phyloP scores from a whole-genome alignment of 2,329 filamentous ascomycete genomes.

The Ascomycota sp. region DNA sequence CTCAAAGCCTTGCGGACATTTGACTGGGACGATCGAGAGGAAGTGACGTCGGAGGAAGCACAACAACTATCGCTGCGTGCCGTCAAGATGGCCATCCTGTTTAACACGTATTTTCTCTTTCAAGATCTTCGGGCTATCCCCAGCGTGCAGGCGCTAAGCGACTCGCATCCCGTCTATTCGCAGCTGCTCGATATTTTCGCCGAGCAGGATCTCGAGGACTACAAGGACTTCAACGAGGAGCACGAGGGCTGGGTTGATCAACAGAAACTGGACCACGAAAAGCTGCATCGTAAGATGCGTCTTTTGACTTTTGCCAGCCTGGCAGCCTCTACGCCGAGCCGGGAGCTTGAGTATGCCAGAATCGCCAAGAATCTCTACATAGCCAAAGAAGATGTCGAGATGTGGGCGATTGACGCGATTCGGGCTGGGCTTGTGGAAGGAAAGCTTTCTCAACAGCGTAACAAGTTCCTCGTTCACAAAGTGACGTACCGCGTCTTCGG shows the following conservation, averaged over 20 bases:
- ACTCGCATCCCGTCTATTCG: conserved; percentile 67
- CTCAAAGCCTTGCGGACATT: conserved; percentile 42
- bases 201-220: conserved; percentile 84
- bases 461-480: conserved; percentile 87
- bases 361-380: conserved; percentile 78
- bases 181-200: conserved; percentile 92
- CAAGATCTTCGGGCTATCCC: conserved; percentile 65
- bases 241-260: conserved; percentile 70
- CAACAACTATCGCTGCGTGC: conserved; percentile 38
- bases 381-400: conserved; percentile 67
- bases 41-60: conserved; percentile 36
- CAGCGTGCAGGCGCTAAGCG: conserved; percentile 67
- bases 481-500: conserved; percentile 93
- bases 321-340: conserved; percentile 61
- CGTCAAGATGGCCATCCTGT: conserved; percentile 30
- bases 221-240: conserved; percentile 86
- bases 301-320: conserved; percentile 82
- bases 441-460: conserved; percentile 80
- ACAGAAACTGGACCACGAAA: conserved; percentile 49
- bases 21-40: conserved; percentile 31
- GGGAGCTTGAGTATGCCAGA: conserved; percentile 70
- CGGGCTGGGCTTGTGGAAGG: conserved; percentile 89
- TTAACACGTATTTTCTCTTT: conserved; percentile 44
- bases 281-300: conserved; percentile 85
- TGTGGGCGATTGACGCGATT: conserved; percentile 98